Percentiles rank a stretch among this genome's conserved stretches.
Evolutionary conservation across 805 yeast genomes (phyloP).

Genomic region (Grigorovia yakushimaensis): DNA sequence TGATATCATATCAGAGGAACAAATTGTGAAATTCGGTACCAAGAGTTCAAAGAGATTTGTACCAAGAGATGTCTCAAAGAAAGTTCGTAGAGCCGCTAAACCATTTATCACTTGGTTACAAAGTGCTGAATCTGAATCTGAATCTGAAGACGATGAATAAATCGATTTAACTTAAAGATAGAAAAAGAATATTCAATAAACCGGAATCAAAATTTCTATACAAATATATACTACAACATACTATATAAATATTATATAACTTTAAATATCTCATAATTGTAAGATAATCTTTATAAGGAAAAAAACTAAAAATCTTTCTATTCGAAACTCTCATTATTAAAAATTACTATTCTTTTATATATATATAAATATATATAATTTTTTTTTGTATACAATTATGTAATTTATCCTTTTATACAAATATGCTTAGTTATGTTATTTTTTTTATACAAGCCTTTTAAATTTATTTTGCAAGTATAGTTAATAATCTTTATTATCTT

Average conservation of each 20-base stretch:
- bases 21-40: constrained; percentile 73
- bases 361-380: too few relatives aligned
- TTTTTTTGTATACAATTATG: background rate
- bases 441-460: too few relatives aligned
- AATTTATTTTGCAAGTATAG: too few relatives aligned
- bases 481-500: too few relatives aligned
- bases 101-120: constrained; percentile 92
- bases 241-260: background rate
- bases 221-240: background rate
- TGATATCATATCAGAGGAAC: constrained; percentile 80
- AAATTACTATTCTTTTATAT: too few relatives aligned
- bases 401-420: too few relatives aligned
- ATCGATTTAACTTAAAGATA: background rate
- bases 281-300: background rate
- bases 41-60: constrained; percentile 86
- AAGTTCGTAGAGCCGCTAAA: constrained; percentile 92
- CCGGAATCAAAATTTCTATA: background rate
- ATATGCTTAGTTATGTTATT: too few relatives aligned
- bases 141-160: constrained; percentile 29
- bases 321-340: too few relatives aligned
- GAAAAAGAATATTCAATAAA: background rate
- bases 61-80: constrained; percentile 82
- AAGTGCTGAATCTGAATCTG: constrained; percentile 81
- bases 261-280: background rate
- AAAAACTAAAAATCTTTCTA: too few relatives aligned